Percentiles rank a stretch among this genome's conserved stretches.
Evolutionary conservation across 192 early-diverging fungal genomes (phyloP).

Genomic region (Coemansia sp.): DNA sequence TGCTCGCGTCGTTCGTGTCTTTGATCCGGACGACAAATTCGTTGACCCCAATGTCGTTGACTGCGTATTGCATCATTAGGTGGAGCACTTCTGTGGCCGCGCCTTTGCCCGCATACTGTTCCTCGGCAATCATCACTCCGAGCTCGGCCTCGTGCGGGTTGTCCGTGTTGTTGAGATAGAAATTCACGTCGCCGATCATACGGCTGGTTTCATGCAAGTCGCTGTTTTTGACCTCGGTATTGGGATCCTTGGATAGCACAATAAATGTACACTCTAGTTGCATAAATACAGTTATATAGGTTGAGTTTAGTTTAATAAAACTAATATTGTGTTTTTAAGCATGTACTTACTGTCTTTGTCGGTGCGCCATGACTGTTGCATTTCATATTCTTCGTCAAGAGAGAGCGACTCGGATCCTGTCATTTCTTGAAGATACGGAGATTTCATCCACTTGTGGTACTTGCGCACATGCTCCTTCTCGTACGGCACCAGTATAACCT

Average conservation of each 20-base stretch:
- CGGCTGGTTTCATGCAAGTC: slow-evolving; percentile 36
- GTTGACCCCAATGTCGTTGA: slow-evolving; percentile 39
- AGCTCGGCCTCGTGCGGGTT: slow-evolving; percentile 76
- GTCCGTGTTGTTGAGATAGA: slow-evolving; percentile 85
- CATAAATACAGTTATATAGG: neutral
- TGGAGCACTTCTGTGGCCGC: slow-evolving; percentile 46
- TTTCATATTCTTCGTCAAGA: slow-evolving; percentile 90
- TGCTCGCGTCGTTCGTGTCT: slow-evolving; percentile 44
- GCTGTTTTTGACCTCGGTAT: neutral
- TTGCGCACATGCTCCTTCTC: slow-evolving; percentile 74
- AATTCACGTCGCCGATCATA: slow-evolving; percentile 95
- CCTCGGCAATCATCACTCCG: slow-evolving; percentile 92
- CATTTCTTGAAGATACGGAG: slow-evolving; percentile 85
- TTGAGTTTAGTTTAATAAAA: neutral
- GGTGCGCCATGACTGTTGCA: slow-evolving; percentile 86
- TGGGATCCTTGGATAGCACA: slow-evolving; percentile 38
- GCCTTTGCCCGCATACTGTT: slow-evolving; percentile 22
- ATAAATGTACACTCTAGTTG: slow-evolving; percentile 74
- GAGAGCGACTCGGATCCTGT: slow-evolving; percentile 93
- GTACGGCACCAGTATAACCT: slow-evolving; percentile 82
- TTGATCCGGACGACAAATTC: slow-evolving; percentile 54
- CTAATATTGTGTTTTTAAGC: neutral
- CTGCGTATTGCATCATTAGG: slow-evolving; percentile 54
- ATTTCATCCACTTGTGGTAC: slow-evolving; percentile 97
- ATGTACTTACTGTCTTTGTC: slow-evolving; percentile 69